These are phyloP conservation scores for Flaveria floridana DNA, from an alignment of 140 eudicot species.

Conservation along the genomic window DNA sequence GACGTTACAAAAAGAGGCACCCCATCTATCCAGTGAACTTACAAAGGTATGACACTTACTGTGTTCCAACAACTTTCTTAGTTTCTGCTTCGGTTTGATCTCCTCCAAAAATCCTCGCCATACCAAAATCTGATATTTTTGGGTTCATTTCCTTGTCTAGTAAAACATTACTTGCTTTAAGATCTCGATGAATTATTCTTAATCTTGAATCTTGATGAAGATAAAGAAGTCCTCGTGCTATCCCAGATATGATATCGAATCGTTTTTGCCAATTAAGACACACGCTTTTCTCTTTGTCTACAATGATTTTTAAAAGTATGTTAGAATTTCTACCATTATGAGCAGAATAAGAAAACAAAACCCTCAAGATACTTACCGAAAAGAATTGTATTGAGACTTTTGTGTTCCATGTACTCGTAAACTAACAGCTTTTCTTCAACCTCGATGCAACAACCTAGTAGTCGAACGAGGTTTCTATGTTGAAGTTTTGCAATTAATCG, in stretches of 20 bases:
- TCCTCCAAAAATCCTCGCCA: conserved; percentile 59
- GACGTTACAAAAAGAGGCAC: not conserved
- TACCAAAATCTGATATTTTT: conserved; percentile 68
- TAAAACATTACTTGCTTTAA: conserved; percentile 62
- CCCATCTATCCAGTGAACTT: not conserved
- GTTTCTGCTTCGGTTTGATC: conserved; percentile 55
- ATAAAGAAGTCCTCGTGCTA: conserved; percentile 62
- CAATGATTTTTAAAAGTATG: not conserved
- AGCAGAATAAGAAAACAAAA: not conserved
- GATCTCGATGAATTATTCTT: conserved; percentile 62
- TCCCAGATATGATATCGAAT: conserved; percentile 48
- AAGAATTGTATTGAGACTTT: conserved; percentile 44
- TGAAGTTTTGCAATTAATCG: conserved; percentile 51
- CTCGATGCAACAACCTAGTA: conserved; percentile 69
- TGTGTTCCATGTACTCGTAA: conserved; percentile 61
- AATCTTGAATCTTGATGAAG: conserved; percentile 70
- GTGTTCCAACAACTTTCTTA: conserved; percentile 58
- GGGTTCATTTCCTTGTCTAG: conserved; percentile 62
- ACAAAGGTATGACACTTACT: conserved; percentile 37
- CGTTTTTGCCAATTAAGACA: conserved; percentile 47
- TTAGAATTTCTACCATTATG: not conserved
- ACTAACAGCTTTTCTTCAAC: conserved; percentile 52
- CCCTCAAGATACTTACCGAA: conserved; percentile 29
- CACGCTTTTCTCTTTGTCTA: conserved; percentile 34
- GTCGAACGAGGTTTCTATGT: conserved; percentile 61